Evolutionary conservation across 768 basidiomycete genomes (phyloP), one percentile per base, ranked within the genome.

Genomic region (Boletales sp.): DNA sequence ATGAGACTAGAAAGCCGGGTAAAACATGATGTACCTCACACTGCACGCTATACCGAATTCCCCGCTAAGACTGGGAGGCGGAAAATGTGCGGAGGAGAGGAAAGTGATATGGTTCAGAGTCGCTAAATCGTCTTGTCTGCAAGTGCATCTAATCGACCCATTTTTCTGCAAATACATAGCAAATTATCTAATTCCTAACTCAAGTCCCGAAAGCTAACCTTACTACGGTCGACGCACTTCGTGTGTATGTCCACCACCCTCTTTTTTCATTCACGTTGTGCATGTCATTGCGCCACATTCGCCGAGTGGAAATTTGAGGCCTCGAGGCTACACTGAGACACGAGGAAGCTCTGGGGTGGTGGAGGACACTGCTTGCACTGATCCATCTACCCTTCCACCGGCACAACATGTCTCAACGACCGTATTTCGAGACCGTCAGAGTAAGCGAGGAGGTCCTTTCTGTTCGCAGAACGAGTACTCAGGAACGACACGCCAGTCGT

Each of bases 341-440:
- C 27, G 58, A 55, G 58, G 24, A 24, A 24, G 61, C 55, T 32
- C 43, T 31, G 45, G 32, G 55, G 46, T 45, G 43, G 45, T 45
- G 42, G 47, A 48, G 51, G 50, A 53, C 24, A 8, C 50, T 12
- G 32, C 24, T 5, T 46, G 41, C 49, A 27, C 35, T 43, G 48
- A 15, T 36, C 48, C 37, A 19, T 24, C 47, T 18, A 40, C 42
- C 31, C 32, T 55, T 48, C 42, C 24, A 5, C 51, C 48, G 49
- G 54, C 40, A 55, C 37, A 42, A 31, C 27, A 69, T 69, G 67
- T 52, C 61, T 48, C 45, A 52, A 48, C 56, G 76, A 14, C 84
- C 84, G 9, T 79, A 86, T 60, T 86, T 86, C 53, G 83, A 86
- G 69, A 80, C 80, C 10, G 81, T 83, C 48, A 84, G 80, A 72